Evolutionary conservation across 495 filamentous ascomycete genomes (phyloP), one percentile per base, ranked within the genome.

Genomic region (Penicillium robsamsonii): DNA sequence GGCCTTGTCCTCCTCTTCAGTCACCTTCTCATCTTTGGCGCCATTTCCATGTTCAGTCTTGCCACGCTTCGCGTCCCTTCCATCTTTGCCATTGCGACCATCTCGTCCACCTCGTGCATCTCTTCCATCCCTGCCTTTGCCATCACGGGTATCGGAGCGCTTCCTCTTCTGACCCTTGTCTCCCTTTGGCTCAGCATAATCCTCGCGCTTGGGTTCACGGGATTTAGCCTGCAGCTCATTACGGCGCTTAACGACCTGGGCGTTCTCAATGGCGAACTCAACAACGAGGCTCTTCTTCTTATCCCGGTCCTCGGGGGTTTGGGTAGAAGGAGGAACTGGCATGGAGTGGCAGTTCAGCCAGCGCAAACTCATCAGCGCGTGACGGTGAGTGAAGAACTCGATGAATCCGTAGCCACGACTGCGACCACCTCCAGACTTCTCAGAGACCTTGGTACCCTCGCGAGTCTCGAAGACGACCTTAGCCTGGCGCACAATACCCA

Each of bases 241-340:
- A 24, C 94, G 76, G 53, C 94, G 78, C 55, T 81, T 77, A 35
- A 99, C 88, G 5, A 99, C 94, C 63, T 96, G 90, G 6, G 90
- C 92, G 62, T 99, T 99, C 71, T 99, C 94, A 67, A 99, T 96
- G 12, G 94, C 93, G 74, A 99, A 99, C 68, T 99, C 94, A 35
- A 92, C 93, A 70, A 99, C 90, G 46, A 97, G 71, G 13, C 92
- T 78, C 70, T 89, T 89, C 70, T 85, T 89, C 67, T 77, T 81
- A 48, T 87, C 85, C 53, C 78, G 67, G 25, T 72, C 60, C 17
- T 81, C 81, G 9, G 49, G 20, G 22, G 70, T 69, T 8, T 73
- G 50, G 8, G 48, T 61, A 40, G 59, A 70, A 10, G 64, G 62
- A 13, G 69, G 72, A 30, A 67, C 59, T 22, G 70, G 68, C n/a